A percentile compares a stretch with the other conserved stretches of the same genome.
Evolutionary conservation across 2,329 filamentous ascomycete genomes (phyloP).

Genomic region (Colletotrichum tropicicola): DNA sequence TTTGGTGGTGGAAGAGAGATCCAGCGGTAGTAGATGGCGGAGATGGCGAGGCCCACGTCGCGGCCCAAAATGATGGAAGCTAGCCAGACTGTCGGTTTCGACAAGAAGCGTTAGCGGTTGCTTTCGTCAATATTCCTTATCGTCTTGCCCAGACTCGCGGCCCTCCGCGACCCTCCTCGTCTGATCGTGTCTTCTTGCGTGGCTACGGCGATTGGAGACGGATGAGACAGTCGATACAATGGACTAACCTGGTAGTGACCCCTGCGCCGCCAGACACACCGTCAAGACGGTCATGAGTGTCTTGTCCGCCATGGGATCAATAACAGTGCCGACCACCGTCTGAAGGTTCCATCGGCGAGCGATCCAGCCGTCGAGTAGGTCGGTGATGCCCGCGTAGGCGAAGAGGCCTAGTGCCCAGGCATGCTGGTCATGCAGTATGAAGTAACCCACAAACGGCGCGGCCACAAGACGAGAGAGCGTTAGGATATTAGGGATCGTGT

Average conservation of each 20-base stretch:
- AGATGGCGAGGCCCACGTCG: conserved; percentile 82
- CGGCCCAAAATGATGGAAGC: conserved; percentile 90
- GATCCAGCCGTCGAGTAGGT: conserved; percentile 93
- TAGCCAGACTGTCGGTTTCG: conserved; percentile 74
- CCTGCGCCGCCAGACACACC: conserved; percentile 84
- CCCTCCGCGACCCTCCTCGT: neutral
- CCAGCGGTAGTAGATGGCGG: conserved; percentile 95
- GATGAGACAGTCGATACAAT: too few species aligned
- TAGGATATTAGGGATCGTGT: conserved; percentile 93
- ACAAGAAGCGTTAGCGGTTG: neutral
- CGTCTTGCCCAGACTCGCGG: neutral
- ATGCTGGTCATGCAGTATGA: conserved; percentile 85
- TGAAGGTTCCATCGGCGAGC: conserved; percentile 87
- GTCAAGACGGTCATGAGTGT: conserved; percentile 93
- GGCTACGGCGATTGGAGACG: too few species aligned
- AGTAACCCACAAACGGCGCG: conserved; percentile 87
- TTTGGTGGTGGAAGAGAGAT: conserved; percentile 94
- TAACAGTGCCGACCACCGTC: conserved; percentile 93
- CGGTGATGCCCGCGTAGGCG: conserved; percentile 89
- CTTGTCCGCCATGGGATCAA: conserved; percentile 98
- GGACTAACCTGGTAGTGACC: conserved; percentile 76
- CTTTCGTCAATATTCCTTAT: neutral
- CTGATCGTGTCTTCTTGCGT: neutral
- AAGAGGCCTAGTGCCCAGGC: conserved; percentile 85
- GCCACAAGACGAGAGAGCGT: conserved; percentile 86